These are phyloP conservation scores for Tulasnella sp. DNA, from an alignment of 768 basidiomycete species.

Conservation along the genomic window DNA sequence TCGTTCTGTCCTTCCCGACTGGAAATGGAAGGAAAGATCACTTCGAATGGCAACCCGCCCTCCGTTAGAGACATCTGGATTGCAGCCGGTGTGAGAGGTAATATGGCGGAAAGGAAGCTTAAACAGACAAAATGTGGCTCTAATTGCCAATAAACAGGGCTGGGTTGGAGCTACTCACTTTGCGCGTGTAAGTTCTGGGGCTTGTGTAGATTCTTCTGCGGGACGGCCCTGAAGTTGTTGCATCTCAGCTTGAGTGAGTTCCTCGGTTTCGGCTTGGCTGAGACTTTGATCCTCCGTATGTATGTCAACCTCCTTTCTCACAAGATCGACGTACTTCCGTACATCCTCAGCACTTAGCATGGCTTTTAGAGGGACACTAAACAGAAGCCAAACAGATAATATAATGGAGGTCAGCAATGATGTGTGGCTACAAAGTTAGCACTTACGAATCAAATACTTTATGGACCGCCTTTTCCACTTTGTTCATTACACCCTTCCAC, in stretches of 20 bases:
- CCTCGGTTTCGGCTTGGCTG: conserved; percentile 42
- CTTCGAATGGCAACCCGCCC: conserved; percentile 37
- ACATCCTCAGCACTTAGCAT: conserved; percentile 60
- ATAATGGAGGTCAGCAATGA: background rate
- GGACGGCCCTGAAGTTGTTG: conserved; percentile 30
- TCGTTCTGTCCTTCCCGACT: conserved; percentile 26
- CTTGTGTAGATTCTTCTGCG: conserved; percentile 36
- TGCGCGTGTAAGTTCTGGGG: background rate
- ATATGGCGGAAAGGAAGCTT: conserved; percentile 60
- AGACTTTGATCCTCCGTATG: conserved; percentile 24
- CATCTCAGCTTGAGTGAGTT: conserved; percentile 28
- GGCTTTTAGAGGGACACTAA: conserved; percentile 70
- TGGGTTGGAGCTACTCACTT: background rate
- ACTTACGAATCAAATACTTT: conserved; percentile 74
- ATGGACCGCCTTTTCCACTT: conserved; percentile 62
- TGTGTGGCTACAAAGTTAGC: background rate
- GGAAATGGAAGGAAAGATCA: conserved; percentile 23
- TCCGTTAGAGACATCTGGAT: conserved; percentile 55
- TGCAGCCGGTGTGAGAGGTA: conserved; percentile 60
- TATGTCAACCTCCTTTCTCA: conserved; percentile 63
- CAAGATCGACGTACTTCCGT: conserved; percentile 52
- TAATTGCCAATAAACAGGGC: background rate
- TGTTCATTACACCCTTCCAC: conserved; percentile 70
- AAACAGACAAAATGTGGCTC: conserved; percentile 5
- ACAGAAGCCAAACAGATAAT: background rate